Percentiles rank a stretch among this genome's conserved stretches.
phyloP scores from a whole-genome alignment of 177 flowering plant genomes.

The Vitis hybrid region DNA sequence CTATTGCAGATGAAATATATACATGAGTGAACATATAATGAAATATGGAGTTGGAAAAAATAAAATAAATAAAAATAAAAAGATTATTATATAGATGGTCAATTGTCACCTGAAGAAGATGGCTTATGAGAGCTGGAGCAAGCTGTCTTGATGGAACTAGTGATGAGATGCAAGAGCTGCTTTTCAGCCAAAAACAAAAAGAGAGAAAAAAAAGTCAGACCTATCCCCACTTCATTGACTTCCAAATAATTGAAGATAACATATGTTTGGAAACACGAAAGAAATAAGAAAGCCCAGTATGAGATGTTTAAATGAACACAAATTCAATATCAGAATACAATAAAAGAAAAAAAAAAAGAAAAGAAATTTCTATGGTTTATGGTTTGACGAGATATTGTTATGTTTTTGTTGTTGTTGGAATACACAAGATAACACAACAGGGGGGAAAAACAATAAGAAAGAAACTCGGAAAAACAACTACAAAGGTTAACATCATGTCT shows the following conservation, averaged over 20 bases:
- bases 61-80: background rate
- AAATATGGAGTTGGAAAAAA: background rate
- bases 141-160: conserved; percentile 24
- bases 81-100: too few relatives aligned
- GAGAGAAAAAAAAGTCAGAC: background rate
- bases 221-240: background rate
- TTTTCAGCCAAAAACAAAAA: conserved; percentile 14
- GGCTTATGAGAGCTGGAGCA: conserved; percentile 33
- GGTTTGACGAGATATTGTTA: too few relatives aligned
- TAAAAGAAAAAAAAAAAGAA: background rate
- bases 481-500: too few relatives aligned
- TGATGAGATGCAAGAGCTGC: conserved; percentile 28
- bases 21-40: too few relatives aligned
- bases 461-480: too few relatives aligned
- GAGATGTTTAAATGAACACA: background rate
- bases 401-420: too few relatives aligned
- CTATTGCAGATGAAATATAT: background rate
- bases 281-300: background rate
- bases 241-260: background rate
- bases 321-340: background rate
- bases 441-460: too few relatives aligned
- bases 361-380: background rate
- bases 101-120: conserved; percentile 16
- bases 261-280: background rate
- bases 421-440: too few relatives aligned